Evolutionary conservation across 148 eudicot genomes (phyloP), one percentile per base, ranked within the genome.

Genomic region (Chenopodium berlandieri): DNA sequence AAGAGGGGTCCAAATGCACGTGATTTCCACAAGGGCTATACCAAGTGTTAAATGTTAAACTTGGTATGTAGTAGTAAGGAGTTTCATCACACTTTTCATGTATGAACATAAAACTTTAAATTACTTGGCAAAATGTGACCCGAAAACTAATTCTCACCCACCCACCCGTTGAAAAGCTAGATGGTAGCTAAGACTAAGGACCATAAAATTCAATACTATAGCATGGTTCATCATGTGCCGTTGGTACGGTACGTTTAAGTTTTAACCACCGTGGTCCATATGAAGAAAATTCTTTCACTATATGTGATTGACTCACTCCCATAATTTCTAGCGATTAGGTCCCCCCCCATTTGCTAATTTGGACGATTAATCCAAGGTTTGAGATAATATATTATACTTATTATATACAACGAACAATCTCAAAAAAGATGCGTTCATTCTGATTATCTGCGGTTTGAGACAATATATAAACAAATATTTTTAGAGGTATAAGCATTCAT

Each of bases 1-100:
- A 50, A 6, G 76, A 47, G 80, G 83, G 91, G 91, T 85, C 89
- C 89, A 87, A 79, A 16, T 34, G 68, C 89, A 87, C 86, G 87
- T 89, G 91, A 78, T 40, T 66, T 22, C 68, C 79, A 70, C 78
- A 67, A 82, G 79, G 75, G n/a, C 10, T 14, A 37, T 50, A 70
- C 73, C 12, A 47, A 71, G 34, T 58, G 27, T 46, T 7, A 40
- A 71, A 31, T 58, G 27, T 46, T 7, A 40, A 7, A 16, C 44
- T 9, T 14, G 32, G 69, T 12, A 4, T 0, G 62, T 56, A 17
- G 2, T 7, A 63, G 76, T 72, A 46, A 47, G 72, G 69, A 72
- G 56, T 20, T 40, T 40, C 44, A 40, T 40, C 44, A 40, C 44
- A 40, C 44, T 40, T 40, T 68, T 76, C 22, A 14, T 58, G 25